A percentile compares a stretch with the other conserved stretches of the same genome.
Conservation (phyloP, 2,329 filamentous ascomycete species). For the Orbilia quercus region DNA sequence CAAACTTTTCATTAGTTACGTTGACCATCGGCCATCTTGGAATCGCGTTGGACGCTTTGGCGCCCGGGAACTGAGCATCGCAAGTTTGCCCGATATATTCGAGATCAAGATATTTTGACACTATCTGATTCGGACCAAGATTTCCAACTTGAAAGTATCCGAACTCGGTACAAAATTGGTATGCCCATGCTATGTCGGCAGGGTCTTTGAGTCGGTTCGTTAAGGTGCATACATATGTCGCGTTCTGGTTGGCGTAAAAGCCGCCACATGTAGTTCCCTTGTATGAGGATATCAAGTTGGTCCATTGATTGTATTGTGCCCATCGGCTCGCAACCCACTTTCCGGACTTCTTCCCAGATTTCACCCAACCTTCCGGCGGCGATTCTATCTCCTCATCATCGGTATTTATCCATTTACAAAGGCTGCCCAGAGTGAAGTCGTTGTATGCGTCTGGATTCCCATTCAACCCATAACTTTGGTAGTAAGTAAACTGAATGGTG, state of each 20-base stretch:
- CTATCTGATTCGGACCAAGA: constrained; percentile 65
- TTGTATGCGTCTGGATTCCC: constrained; percentile 56
- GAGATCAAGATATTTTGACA: constrained; percentile 66
- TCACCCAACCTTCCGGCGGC: constrained; percentile 27
- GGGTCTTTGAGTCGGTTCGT: too few relatives aligned
- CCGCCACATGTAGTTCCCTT: constrained; percentile 60
- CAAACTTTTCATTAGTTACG: constrained; percentile 64
- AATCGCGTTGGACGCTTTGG: constrained; percentile 63
- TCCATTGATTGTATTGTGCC: constrained; percentile 34
- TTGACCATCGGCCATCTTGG: constrained; percentile 64
- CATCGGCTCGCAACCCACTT: constrained; percentile 39
- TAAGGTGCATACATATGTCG: constrained; percentile 8
- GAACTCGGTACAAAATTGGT: constrained; percentile 68
- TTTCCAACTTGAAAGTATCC: constrained; percentile 68
- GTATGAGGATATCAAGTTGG: neutral
- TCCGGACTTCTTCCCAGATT: constrained; percentile 25
- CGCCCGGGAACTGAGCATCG: constrained; percentile 66
- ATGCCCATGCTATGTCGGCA: constrained; percentile 18
- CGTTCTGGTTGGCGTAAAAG: constrained; percentile 60
- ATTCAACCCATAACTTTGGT: constrained; percentile 65
- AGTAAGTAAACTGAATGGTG: constrained; percentile 60
- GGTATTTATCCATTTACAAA: constrained; percentile 66
- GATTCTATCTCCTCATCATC: constrained; percentile 32
- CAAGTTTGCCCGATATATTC: constrained; percentile 65
- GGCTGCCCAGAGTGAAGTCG: constrained; percentile 61